Conservation (phyloP, 2,329 filamentous ascomycete species). For the Colletotrichum euphorbiae region DNA sequence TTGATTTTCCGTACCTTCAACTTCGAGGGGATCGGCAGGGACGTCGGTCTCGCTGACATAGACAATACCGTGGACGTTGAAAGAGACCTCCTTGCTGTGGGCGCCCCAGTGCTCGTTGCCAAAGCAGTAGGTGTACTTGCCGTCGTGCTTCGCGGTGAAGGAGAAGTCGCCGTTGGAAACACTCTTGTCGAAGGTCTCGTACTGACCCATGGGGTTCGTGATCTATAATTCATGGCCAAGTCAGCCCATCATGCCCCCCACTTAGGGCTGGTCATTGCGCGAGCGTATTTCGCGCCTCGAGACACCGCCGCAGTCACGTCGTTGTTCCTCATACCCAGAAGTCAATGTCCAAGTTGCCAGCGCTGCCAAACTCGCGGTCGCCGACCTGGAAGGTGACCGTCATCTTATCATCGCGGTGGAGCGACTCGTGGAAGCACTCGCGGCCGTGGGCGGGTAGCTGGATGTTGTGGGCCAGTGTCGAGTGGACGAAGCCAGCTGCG, state of each 20-base stretch:
- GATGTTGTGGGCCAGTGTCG: slow-evolving; percentile 90
- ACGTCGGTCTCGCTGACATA: slow-evolving; percentile 92
- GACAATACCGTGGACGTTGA: slow-evolving; percentile 99
- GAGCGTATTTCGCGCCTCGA: not conserved
- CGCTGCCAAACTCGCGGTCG: slow-evolving; percentile 93
- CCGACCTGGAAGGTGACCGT: slow-evolving; percentile 98
- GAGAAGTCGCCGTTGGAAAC: slow-evolving; percentile 93
- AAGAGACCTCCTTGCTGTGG: slow-evolving; percentile 96
- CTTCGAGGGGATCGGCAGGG: slow-evolving; percentile 87
- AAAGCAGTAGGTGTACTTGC: slow-evolving; percentile 97
- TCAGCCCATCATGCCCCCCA: slow-evolving; percentile 29
- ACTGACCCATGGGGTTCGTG: slow-evolving; percentile 79
- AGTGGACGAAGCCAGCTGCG: slow-evolving; percentile 60
- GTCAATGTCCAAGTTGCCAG: slow-evolving; percentile 95
- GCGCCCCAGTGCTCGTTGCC: slow-evolving; percentile 99
- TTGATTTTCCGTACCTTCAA: slow-evolving; percentile 73
- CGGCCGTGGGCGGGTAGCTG: slow-evolving; percentile 91
- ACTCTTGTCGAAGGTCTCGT: slow-evolving; percentile 83
- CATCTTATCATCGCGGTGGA: slow-evolving; percentile 97
- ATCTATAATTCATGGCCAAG: slow-evolving; percentile 63
- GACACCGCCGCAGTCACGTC: not conserved
- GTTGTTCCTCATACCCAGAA: slow-evolving; percentile 80
- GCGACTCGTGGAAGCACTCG: slow-evolving; percentile 96
- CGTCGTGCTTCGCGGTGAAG: slow-evolving; percentile 86
- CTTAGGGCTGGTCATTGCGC: not conserved